Base-by-base conservation (phyloP, 345 rosid species). In the Dimocarpus longan region DNA sequence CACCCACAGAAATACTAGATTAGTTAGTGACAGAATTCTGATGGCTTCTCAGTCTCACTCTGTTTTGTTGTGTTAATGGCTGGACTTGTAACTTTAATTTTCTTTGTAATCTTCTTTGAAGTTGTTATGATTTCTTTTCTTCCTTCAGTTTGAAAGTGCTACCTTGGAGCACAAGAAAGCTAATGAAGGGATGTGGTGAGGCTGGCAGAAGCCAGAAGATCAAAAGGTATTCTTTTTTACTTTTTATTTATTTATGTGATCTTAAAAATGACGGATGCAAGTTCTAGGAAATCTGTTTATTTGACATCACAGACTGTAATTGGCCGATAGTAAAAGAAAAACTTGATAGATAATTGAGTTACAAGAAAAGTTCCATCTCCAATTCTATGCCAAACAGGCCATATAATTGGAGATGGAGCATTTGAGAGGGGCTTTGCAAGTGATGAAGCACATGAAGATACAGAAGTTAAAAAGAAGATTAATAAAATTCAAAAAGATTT, bases 121-220 rank as follows among this genome's bases (percentile, higher is more conserved):
- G 4, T 54, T 68, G 42, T 70, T 70, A 70, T 6, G 40, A 24
- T 70, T 3, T 19, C 15, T 50, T 56, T 79, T 43, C 19, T 71
- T 37, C 46, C 77, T 80, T 52, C 80, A n/a, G n/a, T n/a, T n/a
- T n/a, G n/a, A n/a, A n/a, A n/a, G n/a, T n/a, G n/a, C n/a, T n/a
- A n/a, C n/a, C 93, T 44, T 86, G 89, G 98, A 92, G 90, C 97
- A 95, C 79, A 80, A 79, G 43, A 93, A 89, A 80, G 95, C 85
- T 37, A 87, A 91, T 76, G 88, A n/a, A 85, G 67, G 85, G 32
- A 72, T 18, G 32, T 93, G 81, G 68, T 83, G 71, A 89, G 64
- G 78, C 57, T 95, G 85, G 97, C n/a, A n/a, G n/a, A n/a, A n/a
- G n/a, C n/a, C 91, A 21, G 85, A 90, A 80, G 87, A 80, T 66